These are phyloP conservation scores for Boletales sp. DNA, from an alignment of 768 basidiomycete genomes.

Conservation along the genomic window DNA sequence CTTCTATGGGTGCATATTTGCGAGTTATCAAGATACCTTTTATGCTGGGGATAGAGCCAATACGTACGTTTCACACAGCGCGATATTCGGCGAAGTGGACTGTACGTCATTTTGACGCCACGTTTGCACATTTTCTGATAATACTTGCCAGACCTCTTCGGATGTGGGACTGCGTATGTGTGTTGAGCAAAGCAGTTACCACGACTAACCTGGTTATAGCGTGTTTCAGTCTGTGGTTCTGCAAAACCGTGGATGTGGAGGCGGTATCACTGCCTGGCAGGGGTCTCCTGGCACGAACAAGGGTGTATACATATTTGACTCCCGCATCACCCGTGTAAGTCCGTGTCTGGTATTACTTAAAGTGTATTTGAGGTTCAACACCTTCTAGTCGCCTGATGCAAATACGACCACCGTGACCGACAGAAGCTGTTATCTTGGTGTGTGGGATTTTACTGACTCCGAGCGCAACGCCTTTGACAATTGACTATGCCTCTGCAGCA, in stretches of 20 bases:
- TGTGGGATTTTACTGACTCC: not conserved
- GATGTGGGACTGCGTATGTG: slow-evolving; percentile 8
- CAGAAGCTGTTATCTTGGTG: slow-evolving; percentile 51
- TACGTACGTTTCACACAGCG: slow-evolving; percentile 59
- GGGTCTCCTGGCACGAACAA: slow-evolving; percentile 41
- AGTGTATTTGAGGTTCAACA: not conserved
- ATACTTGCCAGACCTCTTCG: slow-evolving; percentile 11
- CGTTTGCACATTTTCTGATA: not conserved
- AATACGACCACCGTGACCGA: slow-evolving; percentile 44
- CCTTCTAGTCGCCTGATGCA: slow-evolving; percentile 53
- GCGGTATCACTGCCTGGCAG: slow-evolving; percentile 63
- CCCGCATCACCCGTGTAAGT: slow-evolving; percentile 50
- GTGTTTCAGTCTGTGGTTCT: slow-evolving; percentile 62
- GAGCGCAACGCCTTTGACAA: too few species aligned
- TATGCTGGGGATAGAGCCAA: slow-evolving; percentile 56
- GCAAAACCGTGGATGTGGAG: slow-evolving; percentile 64
- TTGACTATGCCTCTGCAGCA: slow-evolving; percentile 9
- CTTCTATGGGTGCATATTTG: slow-evolving; percentile 33
- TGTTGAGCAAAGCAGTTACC: not conserved
- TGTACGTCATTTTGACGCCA: slow-evolving; percentile 36
- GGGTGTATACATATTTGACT: slow-evolving; percentile 54
- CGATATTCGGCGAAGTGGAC: slow-evolving; percentile 61
- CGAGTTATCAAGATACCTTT: slow-evolving; percentile 41
- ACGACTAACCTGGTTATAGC: slow-evolving; percentile 23
- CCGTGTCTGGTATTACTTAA: too few species aligned